These are phyloP conservation scores for Cyclocybe aegerita DNA, from an alignment of 768 basidiomycete species.

Conservation along the genomic window DNA sequence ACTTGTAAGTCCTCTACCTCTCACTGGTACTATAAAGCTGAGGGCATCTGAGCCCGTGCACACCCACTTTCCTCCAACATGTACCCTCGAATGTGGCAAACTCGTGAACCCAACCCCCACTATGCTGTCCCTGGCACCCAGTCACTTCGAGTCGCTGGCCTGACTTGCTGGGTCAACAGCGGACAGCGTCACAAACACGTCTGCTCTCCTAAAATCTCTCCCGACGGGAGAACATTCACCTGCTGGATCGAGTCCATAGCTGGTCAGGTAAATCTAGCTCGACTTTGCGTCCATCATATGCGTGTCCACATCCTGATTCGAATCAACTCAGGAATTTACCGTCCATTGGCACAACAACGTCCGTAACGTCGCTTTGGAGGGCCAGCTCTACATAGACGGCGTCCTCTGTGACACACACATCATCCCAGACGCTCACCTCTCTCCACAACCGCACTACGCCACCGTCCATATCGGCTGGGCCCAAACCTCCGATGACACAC, in stretches of 20 bases:
- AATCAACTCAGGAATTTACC: slow-evolving; percentile 19
- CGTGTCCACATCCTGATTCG: neutral
- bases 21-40: neutral
- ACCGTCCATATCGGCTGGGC: slow-evolving; percentile 25
- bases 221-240: neutral
- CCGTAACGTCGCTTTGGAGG: slow-evolving; percentile 20
- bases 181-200: too few relatives aligned
- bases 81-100: neutral
- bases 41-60: neutral
- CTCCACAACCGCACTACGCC: slow-evolving; percentile 19
- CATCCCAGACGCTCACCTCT: slow-evolving; percentile 21
- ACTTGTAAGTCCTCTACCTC: too few relatives aligned
- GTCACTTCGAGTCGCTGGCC: neutral
- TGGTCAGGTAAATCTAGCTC: neutral
- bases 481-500: slow-evolving; percentile 28
- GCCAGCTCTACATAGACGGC: slow-evolving; percentile 22
- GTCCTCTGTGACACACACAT: slow-evolving; percentile 25
- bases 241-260: slow-evolving; percentile 7
- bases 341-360: slow-evolving; percentile 26
- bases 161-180: too few relatives aligned
- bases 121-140: neutral
- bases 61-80: neutral
- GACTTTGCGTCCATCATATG: neutral
- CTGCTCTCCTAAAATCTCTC: too few relatives aligned
- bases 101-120: slow-evolving; percentile 1